Evolutionary conservation across 2,329 filamentous ascomycete species (phyloP).

Genomic region (Neonectria punicea): DNA sequence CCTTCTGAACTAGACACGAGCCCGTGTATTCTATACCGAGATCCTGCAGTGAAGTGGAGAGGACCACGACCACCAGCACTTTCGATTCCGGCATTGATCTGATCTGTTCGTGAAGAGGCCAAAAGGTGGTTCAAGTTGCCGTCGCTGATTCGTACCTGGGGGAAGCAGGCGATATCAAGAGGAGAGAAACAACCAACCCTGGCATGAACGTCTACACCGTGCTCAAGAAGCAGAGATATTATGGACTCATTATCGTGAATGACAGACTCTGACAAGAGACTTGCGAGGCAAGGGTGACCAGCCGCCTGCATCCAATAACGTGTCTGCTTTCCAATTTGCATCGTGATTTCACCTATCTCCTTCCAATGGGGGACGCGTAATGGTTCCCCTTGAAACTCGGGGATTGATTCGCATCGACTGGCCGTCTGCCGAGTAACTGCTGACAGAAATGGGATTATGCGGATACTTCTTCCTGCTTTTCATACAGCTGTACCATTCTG

Average conservation of each 20-base stretch:
- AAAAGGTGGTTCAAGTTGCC: not conserved
- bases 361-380: not conserved
- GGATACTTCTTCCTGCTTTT: not conserved
- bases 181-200: not conserved
- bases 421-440: too few relatives aligned
- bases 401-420: too few relatives aligned
- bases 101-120: not conserved
- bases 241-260: not conserved
- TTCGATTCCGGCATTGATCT: not conserved
- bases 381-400: too few relatives aligned
- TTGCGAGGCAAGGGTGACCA: too few relatives aligned
- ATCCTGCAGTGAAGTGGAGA: not conserved
- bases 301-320: not conserved
- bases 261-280: not conserved
- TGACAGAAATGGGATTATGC: not conserved
- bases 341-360: not conserved
- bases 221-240: not conserved
- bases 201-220: not conserved
- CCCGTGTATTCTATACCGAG: too few relatives aligned
- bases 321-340: not conserved
- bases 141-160: not conserved
- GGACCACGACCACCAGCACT: fast-evolving
- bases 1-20: too few relatives aligned
- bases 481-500: not conserved
- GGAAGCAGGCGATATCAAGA: conserved; percentile 12